Conservation (phyloP, 768 basidiomycete species). For the Boletus vermiculosoides region DNA sequence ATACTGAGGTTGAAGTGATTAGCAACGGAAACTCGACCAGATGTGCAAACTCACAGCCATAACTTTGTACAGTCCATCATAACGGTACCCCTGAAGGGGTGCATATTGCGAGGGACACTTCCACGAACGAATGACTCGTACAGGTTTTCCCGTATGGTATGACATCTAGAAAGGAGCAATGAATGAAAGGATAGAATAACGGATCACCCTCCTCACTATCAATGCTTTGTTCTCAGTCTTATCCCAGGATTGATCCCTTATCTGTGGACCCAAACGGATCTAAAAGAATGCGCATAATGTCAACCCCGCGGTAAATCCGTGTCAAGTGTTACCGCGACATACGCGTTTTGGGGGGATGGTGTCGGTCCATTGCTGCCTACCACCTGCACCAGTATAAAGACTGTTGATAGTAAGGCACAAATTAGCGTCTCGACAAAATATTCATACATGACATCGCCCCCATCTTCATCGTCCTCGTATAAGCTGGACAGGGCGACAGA, state of each 20-base stretch:
- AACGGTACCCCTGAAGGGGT: slow-evolving; percentile 26
- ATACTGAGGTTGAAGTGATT: slow-evolving; percentile 7
- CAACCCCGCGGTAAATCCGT: not conserved
- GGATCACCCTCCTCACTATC: slow-evolving; percentile 11
- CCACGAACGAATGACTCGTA: slow-evolving; percentile 30
- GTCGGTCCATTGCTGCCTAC: slow-evolving; percentile 13
- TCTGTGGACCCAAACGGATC: slow-evolving; percentile 24
- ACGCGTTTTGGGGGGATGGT: slow-evolving; percentile 21
- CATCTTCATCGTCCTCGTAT: slow-evolving; percentile 28
- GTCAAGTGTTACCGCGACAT: not conserved
- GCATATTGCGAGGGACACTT: slow-evolving; percentile 25
- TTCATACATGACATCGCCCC: slow-evolving; percentile 27
- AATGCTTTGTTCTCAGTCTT: slow-evolving; percentile 12
- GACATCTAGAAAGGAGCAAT: slow-evolving; percentile 18
- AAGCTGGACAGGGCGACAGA: slow-evolving; percentile 22
- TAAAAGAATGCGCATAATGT: not conserved
- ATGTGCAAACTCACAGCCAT: slow-evolving; percentile 13
- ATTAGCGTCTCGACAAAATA: not conserved
- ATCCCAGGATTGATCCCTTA: slow-evolving; percentile 24
- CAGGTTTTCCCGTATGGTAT: slow-evolving; percentile 12
- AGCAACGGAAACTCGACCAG: not conserved
- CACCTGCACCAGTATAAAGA: slow-evolving; percentile 30
- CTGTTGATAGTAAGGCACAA: slow-evolving; percentile 10
- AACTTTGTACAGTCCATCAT: slow-evolving; percentile 33
- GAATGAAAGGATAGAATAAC: not conserved